phyloP scores from a whole-genome alignment of 495 filamentous ascomycete genomes.

The Terfezia claveryi region DNA sequence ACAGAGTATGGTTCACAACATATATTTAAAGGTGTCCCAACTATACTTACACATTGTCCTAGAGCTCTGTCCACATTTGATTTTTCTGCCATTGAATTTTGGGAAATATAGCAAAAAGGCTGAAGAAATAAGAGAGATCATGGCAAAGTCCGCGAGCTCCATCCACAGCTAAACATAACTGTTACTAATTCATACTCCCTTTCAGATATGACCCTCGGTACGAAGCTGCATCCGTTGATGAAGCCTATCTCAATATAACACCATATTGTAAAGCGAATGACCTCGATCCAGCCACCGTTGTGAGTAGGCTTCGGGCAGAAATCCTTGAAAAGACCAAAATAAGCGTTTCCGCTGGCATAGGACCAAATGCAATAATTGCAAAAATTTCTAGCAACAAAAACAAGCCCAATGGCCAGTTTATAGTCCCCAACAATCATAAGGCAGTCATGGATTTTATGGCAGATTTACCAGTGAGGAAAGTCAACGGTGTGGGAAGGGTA shows the following conservation, averaged over 20 bases:
- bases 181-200: neutral
- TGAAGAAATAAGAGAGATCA: slow-evolving; percentile 58
- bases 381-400: slow-evolving; percentile 83
- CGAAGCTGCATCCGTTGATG: slow-evolving; percentile 82
- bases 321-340: slow-evolving; percentile 59
- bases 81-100: slow-evolving; percentile 67
- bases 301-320: slow-evolving; percentile 35
- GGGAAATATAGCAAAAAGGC: slow-evolving; percentile 85
- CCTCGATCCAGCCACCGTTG: neutral
- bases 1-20: slow-evolving; percentile 28
- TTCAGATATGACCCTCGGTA: slow-evolving; percentile 51
- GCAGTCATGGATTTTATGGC: slow-evolving; percentile 72
- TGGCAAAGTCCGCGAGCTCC: slow-evolving; percentile 34
- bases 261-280: slow-evolving; percentile 30
- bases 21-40: neutral
- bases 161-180: neutral
- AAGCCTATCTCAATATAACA: slow-evolving; percentile 92
- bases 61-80: slow-evolving; percentile 66
- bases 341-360: slow-evolving; percentile 86
- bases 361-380: slow-evolving; percentile 56
- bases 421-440: slow-evolving; percentile 42
- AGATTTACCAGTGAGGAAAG: slow-evolving; percentile 60
- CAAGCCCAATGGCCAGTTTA: slow-evolving; percentile 88
- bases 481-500: slow-evolving; percentile 83
- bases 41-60: neutral